Conservation (phyloP, 2,329 filamentous ascomycete genomes). For the Neopestalotiopsis sp. region DNA sequence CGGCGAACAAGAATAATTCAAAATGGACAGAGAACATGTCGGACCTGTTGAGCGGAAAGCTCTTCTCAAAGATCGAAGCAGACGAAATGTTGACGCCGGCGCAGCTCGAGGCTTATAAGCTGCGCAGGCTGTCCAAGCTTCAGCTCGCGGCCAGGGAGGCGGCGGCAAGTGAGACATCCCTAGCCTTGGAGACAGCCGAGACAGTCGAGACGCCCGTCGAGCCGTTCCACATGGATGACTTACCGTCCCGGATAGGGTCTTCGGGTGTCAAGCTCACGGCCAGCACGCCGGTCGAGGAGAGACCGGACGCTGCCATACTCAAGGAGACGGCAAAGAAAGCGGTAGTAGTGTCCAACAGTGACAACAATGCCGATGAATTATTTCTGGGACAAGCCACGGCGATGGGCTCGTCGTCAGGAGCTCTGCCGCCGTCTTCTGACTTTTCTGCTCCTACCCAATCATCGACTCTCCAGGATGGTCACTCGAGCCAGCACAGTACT, state of each 20-base stretch:
- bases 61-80: constrained; percentile 60
- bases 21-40: constrained; percentile 63
- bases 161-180: constrained; percentile 35
- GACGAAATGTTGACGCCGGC: constrained; percentile 64
- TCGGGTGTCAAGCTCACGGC: constrained; percentile 38
- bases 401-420: background rate
- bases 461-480: background rate
- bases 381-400: constrained; percentile 2
- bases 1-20: constrained; percentile 37
- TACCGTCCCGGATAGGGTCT: constrained; percentile 48
- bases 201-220: constrained; percentile 48
- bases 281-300: constrained; percentile 34
- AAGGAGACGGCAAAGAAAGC: constrained; percentile 28
- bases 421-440: background rate
- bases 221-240: constrained; percentile 54
- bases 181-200: constrained; percentile 32
- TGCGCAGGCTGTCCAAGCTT: constrained; percentile 39
- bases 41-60: constrained; percentile 59
- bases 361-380: constrained; percentile 21
- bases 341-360: constrained; percentile 26
- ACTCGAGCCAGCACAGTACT: constrained; percentile 30
- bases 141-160: constrained; percentile 32
- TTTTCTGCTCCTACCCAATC: background rate
- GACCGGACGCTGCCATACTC: constrained; percentile 29
- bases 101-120: constrained; percentile 52